These are phyloP conservation scores for Albizia julibrissin DNA, from an alignment of 306 rosid genomes.

Conservation along the genomic window DNA sequence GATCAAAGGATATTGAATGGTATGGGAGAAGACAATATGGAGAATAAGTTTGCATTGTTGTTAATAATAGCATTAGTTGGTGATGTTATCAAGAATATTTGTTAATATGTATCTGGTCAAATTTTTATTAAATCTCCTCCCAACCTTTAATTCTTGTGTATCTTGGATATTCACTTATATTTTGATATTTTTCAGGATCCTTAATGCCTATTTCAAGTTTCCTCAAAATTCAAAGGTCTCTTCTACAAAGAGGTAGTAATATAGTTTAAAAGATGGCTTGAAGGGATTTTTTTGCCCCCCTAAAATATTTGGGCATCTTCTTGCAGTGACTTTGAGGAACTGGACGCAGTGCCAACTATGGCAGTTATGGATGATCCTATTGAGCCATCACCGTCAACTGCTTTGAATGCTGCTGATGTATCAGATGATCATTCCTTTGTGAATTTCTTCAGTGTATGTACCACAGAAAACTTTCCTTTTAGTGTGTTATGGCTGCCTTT, in stretches of 20 bases:
- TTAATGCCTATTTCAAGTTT: slow-evolving; percentile 58
- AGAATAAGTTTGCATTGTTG: not conserved
- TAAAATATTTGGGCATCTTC: slow-evolving; percentile 27
- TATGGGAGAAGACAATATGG: not conserved
- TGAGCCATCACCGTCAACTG: slow-evolving; percentile 49
- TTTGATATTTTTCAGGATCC: slow-evolving; percentile 53
- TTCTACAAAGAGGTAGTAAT: slow-evolving; percentile 59
- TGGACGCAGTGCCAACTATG: slow-evolving; percentile 65
- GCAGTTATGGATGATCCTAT: slow-evolving; percentile 71
- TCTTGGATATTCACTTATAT: slow-evolving; percentile 10
- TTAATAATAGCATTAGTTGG: slow-evolving; percentile 11
- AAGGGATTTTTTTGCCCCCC: too few species aligned
- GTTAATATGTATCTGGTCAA: slow-evolving; percentile 21
- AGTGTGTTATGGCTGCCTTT: not conserved
- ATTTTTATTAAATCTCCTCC: not conserved
- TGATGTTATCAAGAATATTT: not conserved
- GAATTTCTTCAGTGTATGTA: slow-evolving; percentile 64
- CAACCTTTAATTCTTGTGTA: not conserved
- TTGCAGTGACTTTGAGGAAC: slow-evolving; percentile 63
- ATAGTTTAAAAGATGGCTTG: too few species aligned
- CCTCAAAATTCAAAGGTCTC: slow-evolving; percentile 59
- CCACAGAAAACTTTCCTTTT: slow-evolving; percentile 16
- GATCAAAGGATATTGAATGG: not conserved
- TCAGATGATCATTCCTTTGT: slow-evolving; percentile 58
- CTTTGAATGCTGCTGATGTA: slow-evolving; percentile 52